Base-by-base conservation (phyloP, 1,284 basidiomycete species). In the Irpex sp. region DNA sequence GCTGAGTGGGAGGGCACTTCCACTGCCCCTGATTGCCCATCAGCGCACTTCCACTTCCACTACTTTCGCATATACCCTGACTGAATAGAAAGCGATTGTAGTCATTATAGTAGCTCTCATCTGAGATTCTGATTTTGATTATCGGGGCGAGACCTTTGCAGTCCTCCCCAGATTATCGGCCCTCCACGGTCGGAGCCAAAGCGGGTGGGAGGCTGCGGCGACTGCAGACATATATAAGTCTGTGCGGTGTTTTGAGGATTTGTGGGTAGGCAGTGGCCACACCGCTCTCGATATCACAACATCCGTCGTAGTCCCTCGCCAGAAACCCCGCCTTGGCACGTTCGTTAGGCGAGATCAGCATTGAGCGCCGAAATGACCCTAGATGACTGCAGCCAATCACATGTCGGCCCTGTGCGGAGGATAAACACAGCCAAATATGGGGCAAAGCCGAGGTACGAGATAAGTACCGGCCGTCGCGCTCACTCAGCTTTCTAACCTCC, bases 361-460 rank as follows among this genome's bases (percentile, higher is more conserved):
- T 44, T 38, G 55, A 21, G 57, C 57, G 21, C 37, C 19, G 19
- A 9, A 37, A 57, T 52, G 64, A 60, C 47, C 64, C 64, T 47
- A 61, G 52, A 57, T 21, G 51, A 40, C 58, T 58, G 40, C 52
- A 52, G 17, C 40, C 63, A 61, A 40, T 54, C 57, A 26, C 38
- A 59, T 60, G 34, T 58, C 21, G 11, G 15, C 58, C 48, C 37
- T 57, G 54, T 8, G 54, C 54, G 26, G 11, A 15, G 40, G 54
- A 51, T 59, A 60, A 61, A 57, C 51, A 57, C 19, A 47, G 36
- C 61, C 56, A 62, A 59, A 62, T 56, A 56, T 55, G 64, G 64
- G 59, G 40, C 31, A 31, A 58, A 65, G 49, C 66, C 66, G 64
- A 68, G 64, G 63, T 65, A 36, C 51, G 63, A 51, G 65, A 66